Conservation (phyloP, 2,329 filamentous ascomycete species). For the Aspergillus unguis region DNA sequence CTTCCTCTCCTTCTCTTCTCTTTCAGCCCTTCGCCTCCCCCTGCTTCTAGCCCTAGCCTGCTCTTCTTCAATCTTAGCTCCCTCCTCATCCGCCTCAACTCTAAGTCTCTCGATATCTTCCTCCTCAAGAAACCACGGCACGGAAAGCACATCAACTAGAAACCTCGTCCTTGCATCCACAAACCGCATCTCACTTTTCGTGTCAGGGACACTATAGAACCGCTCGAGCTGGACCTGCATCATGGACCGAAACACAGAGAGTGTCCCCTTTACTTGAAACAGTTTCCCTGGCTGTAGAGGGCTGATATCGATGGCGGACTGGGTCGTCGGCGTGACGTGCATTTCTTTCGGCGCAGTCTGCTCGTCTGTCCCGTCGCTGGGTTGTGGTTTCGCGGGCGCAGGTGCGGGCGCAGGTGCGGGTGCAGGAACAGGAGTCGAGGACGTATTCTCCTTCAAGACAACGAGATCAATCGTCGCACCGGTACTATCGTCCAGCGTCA, state of each 20-base stretch:
- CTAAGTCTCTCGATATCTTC: conserved; percentile 44
- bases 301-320: conserved; percentile 45
- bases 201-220: conserved; percentile 48
- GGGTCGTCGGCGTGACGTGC: conserved; percentile 27
- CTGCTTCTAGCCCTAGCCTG: conserved; percentile 30
- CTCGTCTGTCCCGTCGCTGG: conserved; percentile 28
- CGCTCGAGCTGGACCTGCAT: conserved; percentile 57
- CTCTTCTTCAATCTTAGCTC: conserved; percentile 37
- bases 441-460: conserved; percentile 33
- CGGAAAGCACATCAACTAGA: conserved; percentile 48
- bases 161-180: conserved; percentile 52
- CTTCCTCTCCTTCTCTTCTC: conserved; percentile 39
- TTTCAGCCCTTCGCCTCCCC: conserved; percentile 23
- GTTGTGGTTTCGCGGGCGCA: not conserved
- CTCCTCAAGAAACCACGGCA: conserved; percentile 52
- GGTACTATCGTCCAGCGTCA: conserved; percentile 61
- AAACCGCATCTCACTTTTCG: conserved; percentile 53
- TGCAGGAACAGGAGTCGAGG: not conserved
- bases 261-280: conserved; percentile 56
- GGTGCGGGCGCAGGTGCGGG: not conserved
- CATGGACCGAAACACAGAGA: conserved; percentile 49
- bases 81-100: conserved; percentile 40
- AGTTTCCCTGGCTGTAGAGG: conserved; percentile 49
- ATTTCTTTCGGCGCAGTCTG: conserved; percentile 14
- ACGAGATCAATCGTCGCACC: conserved; percentile 57